Evolutionary conservation across 2,329 filamentous ascomycete genomes (phyloP).

Genomic region (Alternaria sp.): DNA sequence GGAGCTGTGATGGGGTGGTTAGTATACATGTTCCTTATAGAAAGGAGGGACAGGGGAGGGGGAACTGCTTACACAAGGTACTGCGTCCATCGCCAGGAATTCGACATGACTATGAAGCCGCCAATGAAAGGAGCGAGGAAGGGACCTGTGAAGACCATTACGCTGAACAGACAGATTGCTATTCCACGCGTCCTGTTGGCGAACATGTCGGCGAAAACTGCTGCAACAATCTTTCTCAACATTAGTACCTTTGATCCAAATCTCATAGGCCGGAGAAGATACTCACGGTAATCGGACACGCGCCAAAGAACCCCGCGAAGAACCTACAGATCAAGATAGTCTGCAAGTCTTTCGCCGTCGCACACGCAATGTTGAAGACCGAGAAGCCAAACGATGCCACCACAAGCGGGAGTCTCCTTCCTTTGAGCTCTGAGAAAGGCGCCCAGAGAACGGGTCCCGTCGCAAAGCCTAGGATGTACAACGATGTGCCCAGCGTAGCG

Average conservation of each 20-base stretch:
- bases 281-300: conserved; percentile 59
- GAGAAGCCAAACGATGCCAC: conserved; percentile 59
- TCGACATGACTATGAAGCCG: conserved; percentile 59
- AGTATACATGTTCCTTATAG: neutral
- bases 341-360: conserved; percentile 59
- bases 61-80: conserved; percentile 53
- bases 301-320: conserved; percentile 61
- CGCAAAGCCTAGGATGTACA: conserved; percentile 59
- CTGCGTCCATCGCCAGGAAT: conserved; percentile 62
- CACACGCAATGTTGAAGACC: conserved; percentile 58
- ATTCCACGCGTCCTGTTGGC: conserved; percentile 51
- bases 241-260: conserved; percentile 8
- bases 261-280: no score
- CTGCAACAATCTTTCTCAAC: conserved; percentile 51
- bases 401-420: conserved; percentile 57
- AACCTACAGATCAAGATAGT: conserved; percentile 61
- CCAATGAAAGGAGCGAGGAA: conserved; percentile 62
- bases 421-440: conserved; percentile 60
- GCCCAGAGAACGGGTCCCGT: conserved; percentile 55
- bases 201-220: conserved; percentile 64
- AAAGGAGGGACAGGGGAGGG: no score
- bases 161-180: conserved; percentile 58
- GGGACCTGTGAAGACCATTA: conserved; percentile 60
- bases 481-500: conserved; percentile 57
- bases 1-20: conserved; percentile 7